phyloP scores from a whole-genome alignment of 495 filamentous ascomycete species.

The Neurospora tetraspora region DNA sequence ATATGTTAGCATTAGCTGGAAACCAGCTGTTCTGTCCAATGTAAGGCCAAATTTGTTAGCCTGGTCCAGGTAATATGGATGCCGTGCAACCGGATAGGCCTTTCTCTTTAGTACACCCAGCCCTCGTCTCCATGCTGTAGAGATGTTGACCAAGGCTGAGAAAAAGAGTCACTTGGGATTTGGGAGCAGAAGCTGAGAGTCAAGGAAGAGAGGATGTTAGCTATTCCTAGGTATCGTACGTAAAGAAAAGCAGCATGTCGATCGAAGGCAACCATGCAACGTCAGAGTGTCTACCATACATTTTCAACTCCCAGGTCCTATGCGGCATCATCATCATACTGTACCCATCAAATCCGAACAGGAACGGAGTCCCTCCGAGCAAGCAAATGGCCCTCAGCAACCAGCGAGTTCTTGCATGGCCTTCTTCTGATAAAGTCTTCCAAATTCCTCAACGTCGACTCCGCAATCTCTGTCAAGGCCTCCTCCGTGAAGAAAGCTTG shows the following conservation, averaged over 20 bases:
- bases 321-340: not conserved
- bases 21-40: too few relatives aligned
- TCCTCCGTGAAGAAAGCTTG: slow-evolving; percentile 64
- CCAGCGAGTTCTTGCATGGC: slow-evolving; percentile 30
- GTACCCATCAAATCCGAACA: slow-evolving; percentile 16
- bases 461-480: slow-evolving; percentile 53
- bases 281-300: not conserved
- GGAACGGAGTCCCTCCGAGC: slow-evolving; percentile 10
- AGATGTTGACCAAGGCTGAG: not conserved
- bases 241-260: not conserved
- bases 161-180: not conserved
- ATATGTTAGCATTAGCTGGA: too few relatives aligned
- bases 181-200: not conserved
- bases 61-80: too few relatives aligned
- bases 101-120: too few relatives aligned
- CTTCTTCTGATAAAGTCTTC: slow-evolving; percentile 20
- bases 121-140: too few relatives aligned
- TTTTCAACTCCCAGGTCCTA: not conserved
- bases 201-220: not conserved
- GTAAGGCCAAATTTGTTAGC: too few relatives aligned
- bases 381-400: slow-evolving; percentile 12
- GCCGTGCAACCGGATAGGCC: too few relatives aligned
- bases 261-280: not conserved
- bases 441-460: slow-evolving; percentile 49
- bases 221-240: not conserved